Percentiles rank a stretch among this genome's conserved stretches.
Evolutionary conservation across 768 basidiomycete species (phyloP).

Genomic region (Gymnopilus junonius): DNA sequence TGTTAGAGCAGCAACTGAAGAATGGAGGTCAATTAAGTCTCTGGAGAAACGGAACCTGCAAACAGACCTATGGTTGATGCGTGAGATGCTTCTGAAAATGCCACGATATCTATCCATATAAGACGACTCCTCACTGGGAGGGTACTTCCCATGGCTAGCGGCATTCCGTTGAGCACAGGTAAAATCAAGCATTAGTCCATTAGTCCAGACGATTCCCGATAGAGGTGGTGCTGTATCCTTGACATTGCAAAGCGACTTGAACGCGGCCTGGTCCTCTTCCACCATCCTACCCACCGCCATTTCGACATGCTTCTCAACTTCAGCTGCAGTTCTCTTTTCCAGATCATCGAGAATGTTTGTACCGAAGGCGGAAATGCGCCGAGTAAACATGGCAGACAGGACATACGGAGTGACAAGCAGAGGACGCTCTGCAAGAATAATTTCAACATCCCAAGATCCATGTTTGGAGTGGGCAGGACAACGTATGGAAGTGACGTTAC

Average conservation of each 20-base stretch:
- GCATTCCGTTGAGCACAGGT: too few species aligned
- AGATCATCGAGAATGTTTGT: too few species aligned
- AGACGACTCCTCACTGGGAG: too few species aligned
- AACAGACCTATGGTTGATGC: constrained; percentile 40
- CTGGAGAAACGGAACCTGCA: neutral
- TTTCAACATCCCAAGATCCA: too few species aligned
- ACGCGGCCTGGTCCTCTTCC: constrained; percentile 23
- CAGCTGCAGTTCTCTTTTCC: neutral
- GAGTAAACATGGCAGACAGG: too few species aligned
- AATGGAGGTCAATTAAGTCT: neutral
- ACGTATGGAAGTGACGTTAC: too few species aligned
- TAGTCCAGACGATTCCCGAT: neutral
- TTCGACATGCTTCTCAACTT: neutral
- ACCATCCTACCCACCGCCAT: constrained; percentile 3
- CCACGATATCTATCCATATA: neutral
- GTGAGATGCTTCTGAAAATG: constrained; percentile 29
- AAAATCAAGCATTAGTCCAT: too few species aligned
- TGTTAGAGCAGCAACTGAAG: constrained; percentile 34
- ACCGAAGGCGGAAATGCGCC: too few species aligned
- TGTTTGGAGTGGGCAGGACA: too few species aligned
- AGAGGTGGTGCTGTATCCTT: neutral
- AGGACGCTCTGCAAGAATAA: too few species aligned
- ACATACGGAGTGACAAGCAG: too few species aligned
- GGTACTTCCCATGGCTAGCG: too few species aligned
- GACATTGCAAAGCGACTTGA: constrained; percentile 13